Base-by-base conservation (phyloP, 805 yeast species). In the Millerago galiae region DNA sequence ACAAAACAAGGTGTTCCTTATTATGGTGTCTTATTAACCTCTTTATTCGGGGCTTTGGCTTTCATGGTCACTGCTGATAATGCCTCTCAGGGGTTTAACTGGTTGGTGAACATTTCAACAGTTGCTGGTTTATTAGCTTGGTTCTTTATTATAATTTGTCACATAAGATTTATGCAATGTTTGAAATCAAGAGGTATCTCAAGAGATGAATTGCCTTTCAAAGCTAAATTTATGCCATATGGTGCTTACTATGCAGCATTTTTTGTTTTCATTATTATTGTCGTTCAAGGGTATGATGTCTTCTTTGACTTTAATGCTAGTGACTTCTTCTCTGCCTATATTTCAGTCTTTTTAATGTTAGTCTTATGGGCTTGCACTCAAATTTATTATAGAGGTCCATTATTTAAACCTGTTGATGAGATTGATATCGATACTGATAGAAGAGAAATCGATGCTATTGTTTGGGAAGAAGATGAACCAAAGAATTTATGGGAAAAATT, bases 91-190 rank as follows among this genome's bases (percentile, higher is more conserved):
- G 89, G 80, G 30, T 83, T 83, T 64, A 65, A 72, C 52, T 83
- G 90, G 90, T 68, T 83, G 43, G 66, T 82, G 49, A 82, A 81
- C 61, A 81, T 83, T 53, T 73, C 85, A 14, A 83, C 85, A 18
- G 82, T 82, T 38, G 81, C 89, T 12, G 90, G 90, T 40, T 70
- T 83, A 51, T 77, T 82, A 48, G 73, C 85, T 21, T 81, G 90
- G 90, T 72, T 78, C 38, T 73, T 77, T 59, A 81, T 83, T 47
- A 71, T 81, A n/a, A 58, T 74, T 33, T 70, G 83, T n/a, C 90
- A 82, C 60, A 65, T 83, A 43, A 69, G 90, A 58, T 83, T 83
- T 62, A 83, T 83, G 81, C 62, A 68, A 36, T 81, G 83, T 26
- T 65, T 86, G 53, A 73, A 72, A 51, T 59, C 65, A 24, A 75